phyloP scores from a whole-genome alignment of 306 rosid species.

The Myrica gale region DNA sequence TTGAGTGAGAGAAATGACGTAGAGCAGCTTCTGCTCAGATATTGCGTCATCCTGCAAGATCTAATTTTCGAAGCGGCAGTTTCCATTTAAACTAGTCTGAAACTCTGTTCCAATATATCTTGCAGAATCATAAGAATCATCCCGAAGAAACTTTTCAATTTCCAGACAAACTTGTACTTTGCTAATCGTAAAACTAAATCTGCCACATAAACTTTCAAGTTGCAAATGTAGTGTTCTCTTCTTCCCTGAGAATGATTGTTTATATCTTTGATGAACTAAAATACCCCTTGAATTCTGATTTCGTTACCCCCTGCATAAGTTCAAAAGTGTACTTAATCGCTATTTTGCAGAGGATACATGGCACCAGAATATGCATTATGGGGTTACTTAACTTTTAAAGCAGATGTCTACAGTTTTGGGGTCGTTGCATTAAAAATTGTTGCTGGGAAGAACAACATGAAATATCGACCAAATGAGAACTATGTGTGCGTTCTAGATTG shows the following conservation, averaged over 20 bases:
- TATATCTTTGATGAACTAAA: background rate
- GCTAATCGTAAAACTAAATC: too few relatives aligned
- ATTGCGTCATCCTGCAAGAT: too few relatives aligned
- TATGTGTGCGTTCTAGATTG: conserved; percentile 59
- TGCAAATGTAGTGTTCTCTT: background rate
- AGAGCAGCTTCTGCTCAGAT: background rate
- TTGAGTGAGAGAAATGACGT: too few relatives aligned
- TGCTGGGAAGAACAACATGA: conserved; percentile 47
- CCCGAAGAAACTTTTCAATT: background rate
- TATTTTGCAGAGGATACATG: conserved; percentile 62
- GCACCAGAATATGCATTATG: conserved; percentile 74
- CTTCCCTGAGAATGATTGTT: background rate
- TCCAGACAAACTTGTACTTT: background rate
- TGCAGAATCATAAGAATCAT: background rate
- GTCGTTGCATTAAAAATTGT: conserved; percentile 53
- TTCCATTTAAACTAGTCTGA: background rate
- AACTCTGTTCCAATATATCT: background rate
- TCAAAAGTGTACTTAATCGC: background rate
- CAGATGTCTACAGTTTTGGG: conserved; percentile 63
- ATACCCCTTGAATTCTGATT: too few relatives aligned
- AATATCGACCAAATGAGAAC: conserved; percentile 41
- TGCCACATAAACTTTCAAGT: background rate
- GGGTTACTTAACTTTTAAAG: conserved; percentile 56
- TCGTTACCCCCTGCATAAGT: background rate
- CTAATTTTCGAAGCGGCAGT: background rate